Evolutionary conservation across 2,329 filamentous ascomycete genomes (phyloP), one percentile per base, ranked within the genome.

Genomic region (Alternaria rosae): DNA sequence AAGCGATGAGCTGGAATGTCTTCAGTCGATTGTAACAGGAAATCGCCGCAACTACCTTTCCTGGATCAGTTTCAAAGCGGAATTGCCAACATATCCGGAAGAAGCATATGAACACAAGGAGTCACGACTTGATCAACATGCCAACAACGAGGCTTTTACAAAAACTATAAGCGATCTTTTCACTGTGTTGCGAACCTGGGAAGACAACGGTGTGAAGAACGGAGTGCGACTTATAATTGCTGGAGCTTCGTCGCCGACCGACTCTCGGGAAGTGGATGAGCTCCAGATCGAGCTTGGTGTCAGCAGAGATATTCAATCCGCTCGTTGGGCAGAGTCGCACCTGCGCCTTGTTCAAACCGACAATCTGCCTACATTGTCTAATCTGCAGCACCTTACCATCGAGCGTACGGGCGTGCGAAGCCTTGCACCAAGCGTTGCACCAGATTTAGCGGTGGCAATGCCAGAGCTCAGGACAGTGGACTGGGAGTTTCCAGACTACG

Each of bases 21-120:
- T 63, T 4, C 56, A 59, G 17, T 28, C 47, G 3, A 63, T 56
- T 23, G 56, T 63, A 21, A 59, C 52, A 38, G 56, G 61, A 15
- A 59, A 56, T 20, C 51, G 60, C 4, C 56, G 56, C 51, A 51
- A 42, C 6, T 26, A 59, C 11, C 26, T 63, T 25, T 38, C 51
- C 32, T 35, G 23, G 41, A 55, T 62, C n/a, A 54, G 28, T 30
- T 54, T 57, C 23, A 44, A 13, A 38, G 25, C 21, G 47, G 12
- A 17, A 41, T 38, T 61, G 42, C 61, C 61, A 54, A 17, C 43
- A 50, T 61, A 64, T 44, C 26, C 57, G 26, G 28, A 32, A 23
- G 61, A 64, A 54, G 57, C 61, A 54, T 57, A 30, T 32, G 30
- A 13, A 38, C 57, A 38, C 12, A 50, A 43, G 13, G 47, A 61